A percentile compares a stretch with the other conserved stretches of the same genome.
These are phyloP conservation scores for Coemansia sp. DNA, from an alignment of 192 early-diverging fungal species.

Conservation along the genomic window DNA sequence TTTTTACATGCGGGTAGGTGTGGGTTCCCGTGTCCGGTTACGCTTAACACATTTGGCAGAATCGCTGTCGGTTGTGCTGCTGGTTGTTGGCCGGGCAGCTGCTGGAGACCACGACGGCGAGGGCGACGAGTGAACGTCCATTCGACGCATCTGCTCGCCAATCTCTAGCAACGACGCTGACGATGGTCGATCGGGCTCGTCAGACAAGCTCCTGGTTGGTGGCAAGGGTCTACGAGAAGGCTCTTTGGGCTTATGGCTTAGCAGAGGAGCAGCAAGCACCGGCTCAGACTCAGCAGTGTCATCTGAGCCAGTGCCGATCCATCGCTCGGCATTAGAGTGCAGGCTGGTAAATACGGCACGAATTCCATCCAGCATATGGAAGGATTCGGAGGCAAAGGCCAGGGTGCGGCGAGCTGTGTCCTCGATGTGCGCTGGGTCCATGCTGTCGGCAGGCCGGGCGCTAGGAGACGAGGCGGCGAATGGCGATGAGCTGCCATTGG, in stretches of 20 bases:
- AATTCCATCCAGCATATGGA: slow-evolving; percentile 41
- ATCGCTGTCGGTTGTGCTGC: slow-evolving; percentile 5
- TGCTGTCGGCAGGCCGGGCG: background rate
- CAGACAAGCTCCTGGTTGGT: too few species aligned
- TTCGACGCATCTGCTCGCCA: slow-evolving; percentile 44
- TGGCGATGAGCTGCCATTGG: slow-evolving; percentile 6
- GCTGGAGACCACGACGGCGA: too few species aligned
- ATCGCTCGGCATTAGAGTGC: slow-evolving; percentile 40
- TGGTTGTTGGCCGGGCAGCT: too few species aligned
- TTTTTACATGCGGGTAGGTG: slow-evolving; percentile 24
- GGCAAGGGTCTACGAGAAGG: too few species aligned
- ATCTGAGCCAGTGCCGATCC: slow-evolving; percentile 18
- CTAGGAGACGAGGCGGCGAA: slow-evolving; percentile 12
- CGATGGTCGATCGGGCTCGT: too few species aligned
- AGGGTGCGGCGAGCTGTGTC: slow-evolving; percentile 32
- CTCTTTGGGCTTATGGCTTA: slow-evolving; percentile 1
- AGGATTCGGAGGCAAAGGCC: slow-evolving; percentile 51
- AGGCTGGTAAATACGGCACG: slow-evolving; percentile 30
- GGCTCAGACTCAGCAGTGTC: background rate
- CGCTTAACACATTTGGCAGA: slow-evolving; percentile 28
- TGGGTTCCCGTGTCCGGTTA: slow-evolving; percentile 36
- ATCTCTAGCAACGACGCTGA: slow-evolving; percentile 23
- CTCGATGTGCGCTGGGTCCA: slow-evolving; percentile 32
- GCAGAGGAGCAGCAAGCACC: background rate
- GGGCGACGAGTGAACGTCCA: slow-evolving; percentile 14